Evolutionary conservation across 495 filamentous ascomycete species (phyloP).

Genomic region (Cercophora newfieldiana): DNA sequence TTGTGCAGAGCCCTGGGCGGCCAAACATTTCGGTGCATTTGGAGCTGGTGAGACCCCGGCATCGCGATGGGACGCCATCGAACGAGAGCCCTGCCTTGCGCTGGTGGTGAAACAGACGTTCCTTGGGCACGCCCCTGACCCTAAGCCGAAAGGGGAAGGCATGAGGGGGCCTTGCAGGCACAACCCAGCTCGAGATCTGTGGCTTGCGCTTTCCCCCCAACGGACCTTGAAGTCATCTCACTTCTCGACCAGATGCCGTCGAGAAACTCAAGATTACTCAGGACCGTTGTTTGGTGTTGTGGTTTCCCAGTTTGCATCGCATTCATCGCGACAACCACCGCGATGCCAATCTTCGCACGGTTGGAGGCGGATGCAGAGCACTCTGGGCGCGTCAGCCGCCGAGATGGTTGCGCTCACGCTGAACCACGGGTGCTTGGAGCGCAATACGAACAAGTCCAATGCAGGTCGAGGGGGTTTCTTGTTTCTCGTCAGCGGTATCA

Average conservation of each 20-base stretch:
- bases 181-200: neutral
- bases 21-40: slow-evolving; percentile 10
- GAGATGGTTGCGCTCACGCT: neutral
- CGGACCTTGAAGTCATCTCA: neutral
- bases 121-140: slow-evolving; percentile 12
- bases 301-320: neutral
- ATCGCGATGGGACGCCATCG: slow-evolving; percentile 14
- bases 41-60: neutral
- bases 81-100: slow-evolving; percentile 22
- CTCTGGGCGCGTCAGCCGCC: neutral
- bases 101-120: slow-evolving; percentile 24
- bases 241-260: neutral
- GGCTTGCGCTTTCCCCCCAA: neutral
- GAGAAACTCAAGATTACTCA: neutral
- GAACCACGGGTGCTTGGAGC: neutral
- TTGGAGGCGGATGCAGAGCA: neutral
- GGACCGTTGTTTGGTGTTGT: neutral
- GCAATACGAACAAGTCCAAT: neutral
- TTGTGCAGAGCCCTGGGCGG: neutral
- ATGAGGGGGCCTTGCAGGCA: neutral
- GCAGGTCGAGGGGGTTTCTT: neutral
- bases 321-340: neutral
- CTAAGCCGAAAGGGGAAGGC: slow-evolving; percentile 19
- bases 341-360: neutral
- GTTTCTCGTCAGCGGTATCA: neutral